phyloP scores from a whole-genome alignment of 2,329 filamentous ascomycete species.

The Claviceps purpurea region DNA sequence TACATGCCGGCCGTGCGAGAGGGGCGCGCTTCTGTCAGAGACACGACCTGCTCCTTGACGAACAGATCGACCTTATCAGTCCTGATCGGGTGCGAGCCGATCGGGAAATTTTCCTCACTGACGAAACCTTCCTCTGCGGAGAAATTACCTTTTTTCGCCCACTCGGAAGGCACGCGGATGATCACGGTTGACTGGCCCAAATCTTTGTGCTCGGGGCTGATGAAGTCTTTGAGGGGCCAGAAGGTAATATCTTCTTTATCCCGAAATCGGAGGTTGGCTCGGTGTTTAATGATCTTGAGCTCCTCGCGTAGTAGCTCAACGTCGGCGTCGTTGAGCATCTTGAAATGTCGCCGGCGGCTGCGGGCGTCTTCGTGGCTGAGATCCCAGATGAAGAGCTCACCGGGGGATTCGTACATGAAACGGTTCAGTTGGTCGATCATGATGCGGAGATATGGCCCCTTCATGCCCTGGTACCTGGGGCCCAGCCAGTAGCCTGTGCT shows the following conservation, averaged over 20 bases:
- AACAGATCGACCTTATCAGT: slow-evolving; percentile 6
- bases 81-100: slow-evolving; percentile 13
- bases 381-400: slow-evolving; percentile 22
- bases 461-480: slow-evolving; percentile 11
- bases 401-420: slow-evolving; percentile 16
- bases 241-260: slow-evolving; percentile 13
- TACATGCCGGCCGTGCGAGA: slow-evolving; percentile 8
- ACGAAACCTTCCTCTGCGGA: slow-evolving; percentile 17
- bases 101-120: slow-evolving; percentile 13
- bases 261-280: slow-evolving; percentile 7
- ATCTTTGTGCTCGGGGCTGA: slow-evolving; percentile 5
- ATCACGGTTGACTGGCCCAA: slow-evolving; percentile 14
- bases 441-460: slow-evolving; percentile 14
- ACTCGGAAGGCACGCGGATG: slow-evolving; percentile 14
- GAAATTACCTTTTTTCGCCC: slow-evolving; percentile 10
- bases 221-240: slow-evolving; percentile 14
- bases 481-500: slow-evolving; percentile 10
- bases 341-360: neutral
- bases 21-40: slow-evolving; percentile 7
- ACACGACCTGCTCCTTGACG: slow-evolving; percentile 11
- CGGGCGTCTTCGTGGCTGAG: slow-evolving; percentile 10
- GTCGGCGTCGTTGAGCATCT: slow-evolving; percentile 1
- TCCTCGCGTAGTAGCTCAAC: slow-evolving; percentile 9
- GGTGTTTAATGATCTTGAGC: slow-evolving; percentile 13
- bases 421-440: slow-evolving; percentile 17